These are phyloP conservation scores for Aurantiochytrium sp. DNA, from an alignment of 108 stramenopile genomes.

Conservation along the genomic window DNA sequence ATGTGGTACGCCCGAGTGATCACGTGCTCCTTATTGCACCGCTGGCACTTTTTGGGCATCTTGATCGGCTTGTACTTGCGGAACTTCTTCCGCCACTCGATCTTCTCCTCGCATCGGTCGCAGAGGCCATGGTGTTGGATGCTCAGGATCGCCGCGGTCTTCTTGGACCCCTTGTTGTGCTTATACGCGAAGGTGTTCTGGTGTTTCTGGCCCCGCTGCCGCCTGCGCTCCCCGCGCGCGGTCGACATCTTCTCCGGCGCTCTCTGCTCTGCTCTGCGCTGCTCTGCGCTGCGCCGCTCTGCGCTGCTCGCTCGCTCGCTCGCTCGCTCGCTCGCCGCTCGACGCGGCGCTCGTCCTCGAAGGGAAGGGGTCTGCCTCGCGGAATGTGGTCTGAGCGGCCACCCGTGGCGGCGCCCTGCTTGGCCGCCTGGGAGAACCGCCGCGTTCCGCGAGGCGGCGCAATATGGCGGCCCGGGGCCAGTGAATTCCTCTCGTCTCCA, in stretches of 20 bases:
- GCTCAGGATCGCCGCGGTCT: conserved; percentile 74
- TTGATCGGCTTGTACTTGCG: conserved; percentile 82
- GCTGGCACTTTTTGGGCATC: conserved; percentile 72
- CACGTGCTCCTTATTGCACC: conserved; percentile 56
- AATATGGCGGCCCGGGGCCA: no score
- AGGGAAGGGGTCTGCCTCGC: no score
- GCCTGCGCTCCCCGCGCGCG: neutral
- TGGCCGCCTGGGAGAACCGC: no score
- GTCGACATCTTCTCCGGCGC: neutral
- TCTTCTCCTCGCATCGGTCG: conserved; percentile 80
- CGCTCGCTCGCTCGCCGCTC: no score
- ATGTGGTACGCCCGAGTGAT: conserved; percentile 77
- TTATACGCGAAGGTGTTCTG: conserved; percentile 85
- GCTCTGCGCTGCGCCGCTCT: no score
- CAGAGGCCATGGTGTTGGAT: conserved; percentile 83
- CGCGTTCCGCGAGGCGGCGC: no score
- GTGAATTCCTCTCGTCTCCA: no score
- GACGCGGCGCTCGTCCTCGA: no score
- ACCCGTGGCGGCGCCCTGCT: no score
- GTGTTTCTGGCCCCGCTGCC: conserved; percentile 48
- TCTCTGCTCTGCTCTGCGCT: neutral
- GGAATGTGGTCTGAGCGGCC: no score
- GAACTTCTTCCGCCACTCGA: conserved; percentile 84
- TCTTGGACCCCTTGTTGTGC: conserved; percentile 90
- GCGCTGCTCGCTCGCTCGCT: no score